These are phyloP conservation scores for Candida pseudocylindracea DNA, from an alignment of 1,139 yeast species.

Conservation along the genomic window DNA sequence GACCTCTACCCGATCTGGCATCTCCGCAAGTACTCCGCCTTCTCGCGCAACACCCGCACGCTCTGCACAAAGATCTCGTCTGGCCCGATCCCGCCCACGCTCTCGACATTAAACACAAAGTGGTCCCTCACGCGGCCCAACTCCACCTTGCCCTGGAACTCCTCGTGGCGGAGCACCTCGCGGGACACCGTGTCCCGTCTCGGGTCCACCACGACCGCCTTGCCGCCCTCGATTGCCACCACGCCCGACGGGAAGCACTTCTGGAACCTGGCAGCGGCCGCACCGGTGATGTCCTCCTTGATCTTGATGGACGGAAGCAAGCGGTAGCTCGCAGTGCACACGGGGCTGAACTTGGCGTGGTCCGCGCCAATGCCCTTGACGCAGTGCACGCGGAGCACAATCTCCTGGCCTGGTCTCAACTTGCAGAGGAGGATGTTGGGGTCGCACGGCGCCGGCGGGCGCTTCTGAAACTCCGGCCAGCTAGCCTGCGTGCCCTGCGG, in stretches of 20 bases:
- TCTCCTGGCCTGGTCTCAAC: constrained; percentile 93
- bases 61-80: constrained; percentile 88
- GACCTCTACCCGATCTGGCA: constrained; percentile 47
- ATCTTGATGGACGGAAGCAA: constrained; percentile 82
- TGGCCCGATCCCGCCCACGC: constrained; percentile 93
- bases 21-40: constrained; percentile 61
- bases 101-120: constrained; percentile 82
- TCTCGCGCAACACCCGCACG: constrained; percentile 62
- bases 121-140: constrained; percentile 84
- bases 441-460: constrained; percentile 59
- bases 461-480: constrained; percentile 23
- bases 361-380: constrained; percentile 82
- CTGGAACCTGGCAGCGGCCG: constrained; percentile 57
- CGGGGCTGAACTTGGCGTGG: constrained; percentile 96
- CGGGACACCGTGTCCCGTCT: constrained; percentile 92
- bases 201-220: constrained; percentile 69
- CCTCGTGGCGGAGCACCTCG: constrained; percentile 85
- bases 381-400: constrained; percentile 76
- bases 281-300: constrained; percentile 50
- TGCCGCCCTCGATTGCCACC: constrained; percentile 49
- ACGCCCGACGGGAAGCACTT: constrained; percentile 90
- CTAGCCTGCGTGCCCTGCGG: constrained; percentile 81
- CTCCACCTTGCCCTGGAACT: constrained; percentile 72
- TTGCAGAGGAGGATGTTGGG: constrained; percentile 83
- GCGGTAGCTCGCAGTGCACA: constrained; percentile 92